A percentile compares a stretch with the other conserved stretches of the same genome.
Conservation (phyloP, 352 stramenopile genomes). For the Proteromonas lacertae region DNA sequence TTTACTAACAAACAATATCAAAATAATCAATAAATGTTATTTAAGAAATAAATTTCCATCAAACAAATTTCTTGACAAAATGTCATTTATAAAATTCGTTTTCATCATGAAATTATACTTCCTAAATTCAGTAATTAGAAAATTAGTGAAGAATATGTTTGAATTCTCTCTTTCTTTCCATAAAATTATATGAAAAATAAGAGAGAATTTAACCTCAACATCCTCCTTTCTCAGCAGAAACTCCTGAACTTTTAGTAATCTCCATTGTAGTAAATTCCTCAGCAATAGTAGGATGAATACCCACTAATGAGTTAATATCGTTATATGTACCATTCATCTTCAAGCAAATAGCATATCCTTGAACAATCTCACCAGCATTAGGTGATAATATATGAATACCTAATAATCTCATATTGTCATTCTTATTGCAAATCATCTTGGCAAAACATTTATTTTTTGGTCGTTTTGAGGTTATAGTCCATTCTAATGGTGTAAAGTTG, state of each 20-base stretch:
- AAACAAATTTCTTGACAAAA: too few relatives aligned
- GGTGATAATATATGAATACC: constrained; percentile 90
- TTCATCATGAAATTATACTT: too few relatives aligned
- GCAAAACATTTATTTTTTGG: constrained; percentile 3
- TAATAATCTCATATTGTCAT: constrained; percentile 13
- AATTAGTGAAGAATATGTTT: too few relatives aligned
- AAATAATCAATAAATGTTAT: too few relatives aligned
- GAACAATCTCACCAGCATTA: constrained; percentile 75
- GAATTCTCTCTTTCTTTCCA: too few relatives aligned
- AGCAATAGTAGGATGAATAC: constrained; percentile 75
- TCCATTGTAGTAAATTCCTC: constrained; percentile 69
- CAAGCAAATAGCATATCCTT: constrained; percentile 63
- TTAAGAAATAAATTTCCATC: too few relatives aligned
- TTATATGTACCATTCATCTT: constrained; percentile 59
- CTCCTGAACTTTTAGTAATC: constrained; percentile 67
- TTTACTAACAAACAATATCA: too few relatives aligned
- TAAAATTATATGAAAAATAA: too few relatives aligned
- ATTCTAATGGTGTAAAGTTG: constrained; percentile 76
- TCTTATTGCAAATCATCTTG: not conserved
- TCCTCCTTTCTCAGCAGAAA: too few relatives aligned
- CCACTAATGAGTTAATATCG: constrained; percentile 31
- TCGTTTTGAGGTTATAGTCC: constrained; percentile 29
- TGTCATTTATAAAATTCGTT: too few relatives aligned
- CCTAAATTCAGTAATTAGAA: too few relatives aligned
- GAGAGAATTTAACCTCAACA: too few relatives aligned